Base-by-base conservation (phyloP, 495 filamentous ascomycete species). In the Penicillium crystallinum region DNA sequence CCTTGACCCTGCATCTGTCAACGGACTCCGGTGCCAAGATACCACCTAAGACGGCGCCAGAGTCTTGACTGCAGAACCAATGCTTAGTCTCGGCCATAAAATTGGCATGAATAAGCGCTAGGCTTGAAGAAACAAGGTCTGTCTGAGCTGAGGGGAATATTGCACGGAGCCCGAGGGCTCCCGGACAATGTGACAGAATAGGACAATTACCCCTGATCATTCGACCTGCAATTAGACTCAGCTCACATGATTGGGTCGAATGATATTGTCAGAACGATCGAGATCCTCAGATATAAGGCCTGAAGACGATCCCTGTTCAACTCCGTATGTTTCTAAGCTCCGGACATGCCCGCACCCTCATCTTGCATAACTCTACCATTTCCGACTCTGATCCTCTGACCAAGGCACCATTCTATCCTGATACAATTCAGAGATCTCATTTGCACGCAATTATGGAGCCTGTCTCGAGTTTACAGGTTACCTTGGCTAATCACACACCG, bases 21-120 rank as follows among this genome's bases (percentile, higher is more conserved):
- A 39, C 51, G 58, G 58, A 61, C 50, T 62, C 59, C 59, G 56
- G 45, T 18, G 56, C 59, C 56, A 59, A 59, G 53, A 56, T 62
- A 59, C 56, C n/a, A 62, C 59, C 59, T 41, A 62, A 59, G 56
- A 56, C 49, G 45, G 48, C 33, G 18, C 39, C 41, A 4, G 18
- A 53, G 30, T 50, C 54, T 49, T 53, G 39, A 53, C 15, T 56
- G 39, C 17, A 45, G 49, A 49, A 11, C 19, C 6, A 54, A 34
- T 49, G 46, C 41, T 41, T 25, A 45, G 12, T 43, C 21, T n/a
- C 23, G 41, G 45, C 55, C 37, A 39, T 53, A 25, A 23, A 12
- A 3, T 42, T 19, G 9, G 14, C 3, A 35, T n/a, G 33, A 35
- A 8, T 22, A 31, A 36, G 18, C 9, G 30, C 19, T 41, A 10